Evolutionary conservation across 2,329 filamentous ascomycete species (phyloP).

Genomic region (Trichoderma brevicompactum): DNA sequence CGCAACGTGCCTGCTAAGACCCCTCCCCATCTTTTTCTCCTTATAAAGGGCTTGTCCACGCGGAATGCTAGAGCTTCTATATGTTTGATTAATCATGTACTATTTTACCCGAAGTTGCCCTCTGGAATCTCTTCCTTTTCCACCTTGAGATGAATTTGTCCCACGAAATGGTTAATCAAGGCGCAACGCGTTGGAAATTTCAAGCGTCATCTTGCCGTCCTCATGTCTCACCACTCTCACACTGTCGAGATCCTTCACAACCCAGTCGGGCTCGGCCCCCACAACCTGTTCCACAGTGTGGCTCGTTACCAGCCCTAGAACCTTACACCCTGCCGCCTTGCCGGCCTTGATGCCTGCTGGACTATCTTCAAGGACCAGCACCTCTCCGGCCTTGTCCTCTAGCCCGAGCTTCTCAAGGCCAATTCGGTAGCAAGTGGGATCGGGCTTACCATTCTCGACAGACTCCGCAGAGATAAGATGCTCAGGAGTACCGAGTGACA

Average conservation of each 20-base stretch:
- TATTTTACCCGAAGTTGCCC: not conserved
- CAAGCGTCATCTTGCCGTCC: conserved; percentile 65
- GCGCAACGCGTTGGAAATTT: conserved; percentile 66
- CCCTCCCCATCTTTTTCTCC: not conserved
- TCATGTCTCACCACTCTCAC: conserved; percentile 65
- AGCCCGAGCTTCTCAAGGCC: conserved; percentile 66
- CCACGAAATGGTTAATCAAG: conserved; percentile 23
- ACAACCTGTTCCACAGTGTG: conserved; percentile 74
- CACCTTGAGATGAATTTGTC: not conserved
- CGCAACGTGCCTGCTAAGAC: not conserved
- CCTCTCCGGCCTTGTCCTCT: conserved; percentile 49
- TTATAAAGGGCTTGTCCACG: conserved; percentile 10
- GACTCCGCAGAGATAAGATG: conserved; percentile 77
- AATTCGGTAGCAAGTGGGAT: conserved; percentile 73
- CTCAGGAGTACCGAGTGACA: conserved; percentile 67
- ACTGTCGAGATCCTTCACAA: conserved; percentile 78
- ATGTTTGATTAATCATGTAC: not conserved
- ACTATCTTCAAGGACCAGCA: conserved; percentile 87
- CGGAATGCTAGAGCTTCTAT: conserved; percentile 13
- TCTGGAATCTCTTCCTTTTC: not conserved
- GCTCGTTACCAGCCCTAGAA: conserved; percentile 83
- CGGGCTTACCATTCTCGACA: conserved; percentile 75
- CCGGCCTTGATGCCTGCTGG: conserved; percentile 83
- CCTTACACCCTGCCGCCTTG: conserved; percentile 83
- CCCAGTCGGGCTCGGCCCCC: conserved; percentile 83